Evolutionary conservation across 306 rosid species (phyloP), one percentile per base, ranked within the genome.

Genomic region (Alnus rubra): DNA sequence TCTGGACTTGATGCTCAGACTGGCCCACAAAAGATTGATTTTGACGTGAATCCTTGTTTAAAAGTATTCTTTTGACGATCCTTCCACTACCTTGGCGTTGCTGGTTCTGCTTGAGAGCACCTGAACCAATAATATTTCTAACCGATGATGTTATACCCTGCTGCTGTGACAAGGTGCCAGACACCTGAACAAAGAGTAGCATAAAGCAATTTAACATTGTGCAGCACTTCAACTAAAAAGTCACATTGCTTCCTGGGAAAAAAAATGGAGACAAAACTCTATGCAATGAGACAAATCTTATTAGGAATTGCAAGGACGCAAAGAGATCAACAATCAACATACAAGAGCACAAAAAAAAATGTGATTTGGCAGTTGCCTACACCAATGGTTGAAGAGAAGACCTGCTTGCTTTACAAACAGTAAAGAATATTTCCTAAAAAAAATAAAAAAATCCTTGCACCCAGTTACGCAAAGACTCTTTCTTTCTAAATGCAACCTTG

Each of bases 11-110:
- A 81, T 81, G 91, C 73, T 84, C 92, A 58, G 84, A 74, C 54
- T 80, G 73, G 60, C 39, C 59, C 71, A 80, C 84, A 80, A 90
- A 85, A 78, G 79, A 85, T 74, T 83, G 94, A 86, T 73, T 81
- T 83, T 85, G 93, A 64, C 56, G 87, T 76, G 81, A 73, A 71
- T 87, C 90, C 84, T 88, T 89, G 78, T 88, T 88, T 45, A 84
- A 82, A 76, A 86, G 90, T 85, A 92, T 89, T 79, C 89, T 81
- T 84, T 81, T 92, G 50, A 86, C 80, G 48, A 86, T 85, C 87
- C 90, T 84, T 77, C 89, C 92, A 10, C 79, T 81, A 78, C 87
- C 90, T 74, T 83, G 86, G 53, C 74, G 85, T 74, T 78, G 83
- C 74, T 80, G 92, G 77, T 82, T 87, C 83, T 87, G 97, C 80